Evolutionary conservation across 495 filamentous ascomycete genomes (phyloP).

Genomic region (Chaetomium tenue): DNA sequence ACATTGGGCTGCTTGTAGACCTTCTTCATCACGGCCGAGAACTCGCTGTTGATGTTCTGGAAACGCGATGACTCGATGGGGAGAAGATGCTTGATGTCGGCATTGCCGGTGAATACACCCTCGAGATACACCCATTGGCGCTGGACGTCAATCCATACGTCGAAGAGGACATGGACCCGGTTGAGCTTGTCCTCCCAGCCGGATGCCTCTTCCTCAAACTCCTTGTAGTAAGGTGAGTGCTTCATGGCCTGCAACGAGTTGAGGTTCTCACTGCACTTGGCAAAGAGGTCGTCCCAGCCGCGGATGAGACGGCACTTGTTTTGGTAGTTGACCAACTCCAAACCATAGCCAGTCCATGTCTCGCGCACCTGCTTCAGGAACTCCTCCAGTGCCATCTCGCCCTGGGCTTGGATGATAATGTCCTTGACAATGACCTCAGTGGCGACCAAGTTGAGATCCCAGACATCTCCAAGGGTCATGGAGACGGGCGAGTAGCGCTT

Average conservation of each 20-base stretch:
- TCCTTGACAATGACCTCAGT: conserved; percentile 84
- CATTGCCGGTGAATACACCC: conserved; percentile 97
- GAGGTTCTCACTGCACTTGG: conserved; percentile 96
- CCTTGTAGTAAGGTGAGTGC: conserved; percentile 97
- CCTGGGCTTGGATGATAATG: conserved; percentile 92
- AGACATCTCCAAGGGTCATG: conserved; percentile 93
- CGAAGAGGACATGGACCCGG: conserved; percentile 93
- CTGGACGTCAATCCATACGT: conserved; percentile 99
- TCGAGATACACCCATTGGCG: conserved; percentile 99
- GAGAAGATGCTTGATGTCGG: conserved; percentile 96
- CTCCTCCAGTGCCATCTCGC: conserved; percentile 97
- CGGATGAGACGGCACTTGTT: conserved; percentile 96
- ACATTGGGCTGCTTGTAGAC: conserved; percentile 93
- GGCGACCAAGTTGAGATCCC: conserved; percentile 86
- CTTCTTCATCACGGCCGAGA: conserved; percentile 97
- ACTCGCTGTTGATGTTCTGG: conserved; percentile 98
- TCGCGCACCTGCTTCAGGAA: conserved; percentile 96
- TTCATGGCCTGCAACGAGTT: conserved; percentile 98
- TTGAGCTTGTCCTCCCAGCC: conserved; percentile 98
- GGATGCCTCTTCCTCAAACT: conserved; percentile 95
- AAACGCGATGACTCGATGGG: conserved; percentile 95
- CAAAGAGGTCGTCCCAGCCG: conserved; percentile 97
- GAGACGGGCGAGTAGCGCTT: conserved; percentile 89
- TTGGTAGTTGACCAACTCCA: conserved; percentile 95
- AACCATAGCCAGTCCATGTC: conserved; percentile 89